Percentiles rank a stretch among this genome's conserved stretches.
Conservation (phyloP, 352 stramenopile species). For the Pythium vanterpoolii region DNA sequence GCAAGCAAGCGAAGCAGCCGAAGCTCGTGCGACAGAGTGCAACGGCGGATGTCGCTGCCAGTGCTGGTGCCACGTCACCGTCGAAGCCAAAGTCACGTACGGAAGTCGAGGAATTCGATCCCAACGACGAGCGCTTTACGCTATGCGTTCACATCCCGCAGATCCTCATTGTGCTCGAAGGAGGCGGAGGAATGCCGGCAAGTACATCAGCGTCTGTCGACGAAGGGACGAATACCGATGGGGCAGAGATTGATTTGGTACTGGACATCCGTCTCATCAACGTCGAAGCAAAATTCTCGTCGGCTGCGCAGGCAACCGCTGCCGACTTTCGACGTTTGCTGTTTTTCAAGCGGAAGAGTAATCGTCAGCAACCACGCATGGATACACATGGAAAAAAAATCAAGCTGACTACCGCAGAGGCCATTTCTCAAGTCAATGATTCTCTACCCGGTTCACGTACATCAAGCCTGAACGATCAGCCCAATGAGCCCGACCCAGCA, state of each 20-base stretch:
- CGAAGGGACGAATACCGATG: neutral
- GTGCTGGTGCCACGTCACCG: neutral
- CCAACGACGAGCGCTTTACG: conserved; percentile 57
- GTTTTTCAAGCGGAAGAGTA: conserved; percentile 41
- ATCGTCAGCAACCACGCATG: neutral
- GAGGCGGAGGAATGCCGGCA: conserved; percentile 24
- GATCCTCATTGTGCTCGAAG: conserved; percentile 61
- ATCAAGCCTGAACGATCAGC: conserved; percentile 16
- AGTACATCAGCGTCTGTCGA: neutral
- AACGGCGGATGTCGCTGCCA: neutral
- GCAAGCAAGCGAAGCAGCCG: conserved; percentile 8
- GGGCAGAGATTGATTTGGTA: conserved; percentile 49
- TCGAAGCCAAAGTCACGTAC: neutral
- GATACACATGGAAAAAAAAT: conserved; percentile 26
- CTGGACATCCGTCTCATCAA: conserved; percentile 57
- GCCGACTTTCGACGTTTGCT: conserved; percentile 42
- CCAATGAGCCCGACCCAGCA: conserved; percentile 34
- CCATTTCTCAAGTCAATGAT: conserved; percentile 35
- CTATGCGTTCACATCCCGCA: conserved; percentile 64
- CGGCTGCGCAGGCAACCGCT: conserved; percentile 41
- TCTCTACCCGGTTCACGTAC: conserved; percentile 19
- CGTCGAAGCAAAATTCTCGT: conserved; percentile 64
- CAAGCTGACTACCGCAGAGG: conserved; percentile 32
- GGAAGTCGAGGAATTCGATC: conserved; percentile 38
- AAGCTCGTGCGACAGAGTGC: conserved; percentile 18